These are phyloP conservation scores for Pythium graminicola DNA, from an alignment of 352 stramenopile species.

Conservation along the genomic window DNA sequence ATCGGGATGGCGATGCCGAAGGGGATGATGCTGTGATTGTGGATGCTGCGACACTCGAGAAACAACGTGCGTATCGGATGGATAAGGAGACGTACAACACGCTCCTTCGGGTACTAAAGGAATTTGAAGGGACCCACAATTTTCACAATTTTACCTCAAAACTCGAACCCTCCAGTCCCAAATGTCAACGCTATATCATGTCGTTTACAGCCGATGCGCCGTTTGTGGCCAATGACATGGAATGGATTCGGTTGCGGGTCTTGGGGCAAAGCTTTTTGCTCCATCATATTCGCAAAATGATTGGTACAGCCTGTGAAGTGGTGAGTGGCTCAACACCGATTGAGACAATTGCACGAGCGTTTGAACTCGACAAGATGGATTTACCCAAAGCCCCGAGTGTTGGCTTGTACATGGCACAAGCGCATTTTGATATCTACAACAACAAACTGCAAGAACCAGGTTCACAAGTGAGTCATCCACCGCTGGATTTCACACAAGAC, in stretches of 20 bases:
- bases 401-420: slow-evolving; percentile 79
- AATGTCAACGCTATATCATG: slow-evolving; percentile 90
- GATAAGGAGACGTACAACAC: slow-evolving; percentile 38
- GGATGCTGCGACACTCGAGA: slow-evolving; percentile 48
- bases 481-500: slow-evolving; percentile 53
- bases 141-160: slow-evolving; percentile 98
- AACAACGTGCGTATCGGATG: slow-evolving; percentile 72
- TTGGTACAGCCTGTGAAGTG: slow-evolving; percentile 76
- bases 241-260: slow-evolving; percentile 95
- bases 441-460: slow-evolving; percentile 58
- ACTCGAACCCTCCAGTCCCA: slow-evolving; percentile 70
- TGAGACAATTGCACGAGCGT: slow-evolving; percentile 49
- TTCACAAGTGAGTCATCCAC: slow-evolving; percentile 62
- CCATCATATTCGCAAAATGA: slow-evolving; percentile 99
- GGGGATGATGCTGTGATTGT: slow-evolving; percentile 35
- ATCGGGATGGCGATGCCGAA: slow-evolving; percentile 28
- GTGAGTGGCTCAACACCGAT: slow-evolving; percentile 48
- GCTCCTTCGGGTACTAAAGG: slow-evolving; percentile 48
- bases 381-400: slow-evolving; percentile 81
- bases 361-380: slow-evolving; percentile 78
- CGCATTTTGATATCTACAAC: slow-evolving; percentile 86
- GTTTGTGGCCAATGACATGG: slow-evolving; percentile 84
- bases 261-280: slow-evolving; percentile 96
- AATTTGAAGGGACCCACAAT: slow-evolving; percentile 88
- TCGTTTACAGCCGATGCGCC: slow-evolving; percentile 77